Evolutionary conservation across 306 rosid genomes (phyloP).

Genomic region (Benincasa hispida): DNA sequence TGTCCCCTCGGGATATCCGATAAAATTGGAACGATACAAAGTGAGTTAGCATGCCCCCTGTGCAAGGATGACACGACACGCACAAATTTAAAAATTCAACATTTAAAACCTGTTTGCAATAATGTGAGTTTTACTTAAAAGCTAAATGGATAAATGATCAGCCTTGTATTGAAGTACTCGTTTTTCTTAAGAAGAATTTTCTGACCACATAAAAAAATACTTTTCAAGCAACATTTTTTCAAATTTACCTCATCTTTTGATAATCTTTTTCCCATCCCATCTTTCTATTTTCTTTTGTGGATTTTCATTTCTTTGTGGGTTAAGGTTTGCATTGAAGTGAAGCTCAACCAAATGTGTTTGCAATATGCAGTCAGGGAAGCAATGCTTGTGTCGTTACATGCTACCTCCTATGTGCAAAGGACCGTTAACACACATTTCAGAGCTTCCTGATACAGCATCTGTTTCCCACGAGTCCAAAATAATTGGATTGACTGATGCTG

Average conservation of each 20-base stretch:
- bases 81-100: no score
- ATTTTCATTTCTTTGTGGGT: not conserved
- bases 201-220: not conserved
- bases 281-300: not conserved
- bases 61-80: no score
- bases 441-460: slow-evolving; percentile 52
- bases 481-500: slow-evolving; percentile 74
- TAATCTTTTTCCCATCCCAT: not conserved
- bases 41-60: no score
- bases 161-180: not conserved
- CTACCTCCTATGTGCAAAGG: slow-evolving; percentile 65
- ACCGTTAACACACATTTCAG: slow-evolving; percentile 29
- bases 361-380: slow-evolving; percentile 78
- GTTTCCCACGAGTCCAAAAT: slow-evolving; percentile 47
- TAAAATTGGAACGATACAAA: no score
- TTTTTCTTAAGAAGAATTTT: not conserved
- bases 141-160: not conserved
- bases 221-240: not conserved
- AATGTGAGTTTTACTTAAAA: not conserved
- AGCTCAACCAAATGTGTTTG: not conserved
- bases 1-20: no score
- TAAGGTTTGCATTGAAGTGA: not conserved
- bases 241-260: not conserved
- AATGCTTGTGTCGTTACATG: slow-evolving; percentile 68
- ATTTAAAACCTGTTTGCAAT: not conserved